Conservation (phyloP, 2,329 filamentous ascomycete genomes). For the Leptographium radiaticola region DNA sequence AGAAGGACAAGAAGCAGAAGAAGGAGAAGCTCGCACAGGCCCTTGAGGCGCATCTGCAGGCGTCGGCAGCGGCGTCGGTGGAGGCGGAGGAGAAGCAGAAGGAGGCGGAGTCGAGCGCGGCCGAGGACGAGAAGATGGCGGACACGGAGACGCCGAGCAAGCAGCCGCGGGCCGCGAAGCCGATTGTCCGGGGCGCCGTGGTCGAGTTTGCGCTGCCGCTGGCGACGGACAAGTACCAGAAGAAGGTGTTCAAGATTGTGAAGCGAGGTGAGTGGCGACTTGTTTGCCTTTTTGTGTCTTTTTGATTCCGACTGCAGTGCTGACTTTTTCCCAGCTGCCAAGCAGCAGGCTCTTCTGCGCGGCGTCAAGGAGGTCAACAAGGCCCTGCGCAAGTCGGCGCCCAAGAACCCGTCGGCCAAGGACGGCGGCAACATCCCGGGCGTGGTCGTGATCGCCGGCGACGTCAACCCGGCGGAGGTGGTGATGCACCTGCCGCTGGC, state of each 20-base stretch:
- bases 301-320: neutral
- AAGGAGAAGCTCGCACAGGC: constrained; percentile 57
- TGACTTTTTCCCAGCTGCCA: constrained; percentile 54
- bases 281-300: neutral
- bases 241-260: constrained; percentile 52
- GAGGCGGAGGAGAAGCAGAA: constrained; percentile 13
- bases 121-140: constrained; percentile 30
- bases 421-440: constrained; percentile 43
- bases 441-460: constrained; percentile 84
- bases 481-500: constrained; percentile 96
- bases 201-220: constrained; percentile 77
- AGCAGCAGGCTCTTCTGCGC: constrained; percentile 89
- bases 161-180: constrained; percentile 13
- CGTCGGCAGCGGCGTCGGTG: constrained; percentile 36
- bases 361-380: constrained; percentile 99
- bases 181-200: constrained; percentile 32
- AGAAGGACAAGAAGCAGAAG: constrained; percentile 57
- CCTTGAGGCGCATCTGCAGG: constrained; percentile 52
- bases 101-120: constrained; percentile 15
- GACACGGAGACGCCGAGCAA: constrained; percentile 33
- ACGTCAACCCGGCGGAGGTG: constrained; percentile 97
- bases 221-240: constrained; percentile 62
- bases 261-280: constrained; percentile 42
- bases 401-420: constrained; percentile 42
- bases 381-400: constrained; percentile 81